Evolutionary conservation across 2,329 filamentous ascomycete species (phyloP).

Genomic region (Penicillium sp.): DNA sequence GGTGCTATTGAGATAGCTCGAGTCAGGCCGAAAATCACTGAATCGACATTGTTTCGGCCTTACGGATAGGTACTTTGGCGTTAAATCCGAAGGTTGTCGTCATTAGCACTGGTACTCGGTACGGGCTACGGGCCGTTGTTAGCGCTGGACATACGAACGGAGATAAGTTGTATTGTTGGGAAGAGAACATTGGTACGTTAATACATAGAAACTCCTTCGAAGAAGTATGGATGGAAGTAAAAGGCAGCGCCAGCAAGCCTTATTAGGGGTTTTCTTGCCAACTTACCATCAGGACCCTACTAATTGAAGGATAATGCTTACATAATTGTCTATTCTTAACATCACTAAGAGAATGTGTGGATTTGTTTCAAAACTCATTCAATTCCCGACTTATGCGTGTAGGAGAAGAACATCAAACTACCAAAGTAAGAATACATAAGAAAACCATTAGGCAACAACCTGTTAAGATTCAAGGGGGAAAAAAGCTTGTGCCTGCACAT

Average conservation of each 20-base stretch:
- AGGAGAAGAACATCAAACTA: neutral
- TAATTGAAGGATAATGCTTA: neutral
- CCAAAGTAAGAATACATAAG: neutral
- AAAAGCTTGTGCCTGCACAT: neutral
- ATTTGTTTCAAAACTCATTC: neutral
- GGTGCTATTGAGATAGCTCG: too few species aligned
- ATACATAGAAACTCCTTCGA: neutral
- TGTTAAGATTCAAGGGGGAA: neutral
- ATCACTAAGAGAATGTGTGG: neutral
- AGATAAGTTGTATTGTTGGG: neutral
- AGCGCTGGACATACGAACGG: neutral
- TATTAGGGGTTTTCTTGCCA: too few species aligned
- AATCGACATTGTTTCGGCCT: neutral
- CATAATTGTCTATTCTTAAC: neutral
- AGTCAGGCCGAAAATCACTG: neutral
- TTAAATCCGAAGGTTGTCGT: neutral
- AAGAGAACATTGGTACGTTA: neutral
- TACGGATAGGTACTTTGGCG: neutral
- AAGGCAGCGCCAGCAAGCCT: neutral
- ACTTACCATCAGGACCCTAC: neutral
- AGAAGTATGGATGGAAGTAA: too few species aligned
- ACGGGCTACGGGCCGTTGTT: neutral
- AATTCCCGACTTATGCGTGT: neutral
- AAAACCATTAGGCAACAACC: too few species aligned
- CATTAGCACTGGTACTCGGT: neutral